Conservation (phyloP, 225 moss, liverwort and hornwort species). For the Takakia lepidozioides region DNA sequence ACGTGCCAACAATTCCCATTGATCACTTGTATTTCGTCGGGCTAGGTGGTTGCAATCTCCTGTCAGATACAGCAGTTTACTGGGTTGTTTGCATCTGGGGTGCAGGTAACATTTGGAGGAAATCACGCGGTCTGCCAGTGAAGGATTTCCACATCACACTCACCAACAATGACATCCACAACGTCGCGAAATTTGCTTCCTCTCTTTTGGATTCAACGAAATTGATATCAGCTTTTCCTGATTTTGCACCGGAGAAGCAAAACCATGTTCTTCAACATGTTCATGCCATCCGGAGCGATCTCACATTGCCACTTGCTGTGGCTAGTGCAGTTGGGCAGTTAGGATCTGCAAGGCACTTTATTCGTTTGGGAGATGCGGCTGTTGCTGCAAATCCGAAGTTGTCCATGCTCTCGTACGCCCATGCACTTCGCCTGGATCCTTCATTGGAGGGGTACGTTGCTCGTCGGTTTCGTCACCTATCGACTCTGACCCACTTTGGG, state of each 20-base stretch:
- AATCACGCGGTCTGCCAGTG: conserved; percentile 14
- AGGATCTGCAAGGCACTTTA: conserved; percentile 12
- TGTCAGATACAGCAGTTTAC: background rate
- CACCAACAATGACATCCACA: conserved; percentile 12
- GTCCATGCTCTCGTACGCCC: conserved; percentile 30
- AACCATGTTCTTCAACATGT: conserved; percentile 32
- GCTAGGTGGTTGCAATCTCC: conserved; percentile 12
- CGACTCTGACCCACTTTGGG: conserved; percentile 19
- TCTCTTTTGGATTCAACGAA: conserved; percentile 22
- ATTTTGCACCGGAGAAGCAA: conserved; percentile 16
- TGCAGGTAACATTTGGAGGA: conserved; percentile 21
- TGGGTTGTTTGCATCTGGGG: conserved; percentile 39
- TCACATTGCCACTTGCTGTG: conserved; percentile 29
- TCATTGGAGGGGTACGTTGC: conserved; percentile 13
- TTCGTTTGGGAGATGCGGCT: conserved; percentile 31
- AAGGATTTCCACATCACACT: conserved; percentile 36
- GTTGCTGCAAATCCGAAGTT: conserved; percentile 12
- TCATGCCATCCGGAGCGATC: conserved; percentile 18
- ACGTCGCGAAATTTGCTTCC: conserved; percentile 22
- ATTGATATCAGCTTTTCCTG: conserved; percentile 10
- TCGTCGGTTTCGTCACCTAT: conserved; percentile 14
- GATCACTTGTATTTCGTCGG: conserved; percentile 34
- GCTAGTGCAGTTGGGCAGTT: conserved; percentile 11
- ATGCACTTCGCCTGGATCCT: conserved; percentile 21
- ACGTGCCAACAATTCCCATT: conserved; percentile 6